Evolutionary conservation across 1,284 basidiomycete species (phyloP), one percentile per base, ranked within the genome.

Genomic region (Ustilago shanxiensis): DNA sequence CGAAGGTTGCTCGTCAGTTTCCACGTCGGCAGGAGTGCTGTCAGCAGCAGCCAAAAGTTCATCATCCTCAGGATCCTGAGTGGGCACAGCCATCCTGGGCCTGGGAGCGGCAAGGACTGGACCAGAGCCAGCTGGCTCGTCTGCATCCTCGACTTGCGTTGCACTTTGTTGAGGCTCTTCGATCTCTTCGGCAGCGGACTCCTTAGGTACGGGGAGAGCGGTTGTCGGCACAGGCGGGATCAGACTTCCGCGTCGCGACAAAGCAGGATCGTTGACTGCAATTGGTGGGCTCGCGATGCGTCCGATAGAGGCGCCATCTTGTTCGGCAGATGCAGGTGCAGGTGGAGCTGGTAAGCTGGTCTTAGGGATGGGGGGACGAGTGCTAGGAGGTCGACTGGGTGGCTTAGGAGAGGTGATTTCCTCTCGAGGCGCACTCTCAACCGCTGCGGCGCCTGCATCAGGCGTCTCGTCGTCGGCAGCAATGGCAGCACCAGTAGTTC

Each of bases 31-130:
- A 3, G 61, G n/a, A 8, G 63, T 39, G 2, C 68, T 50, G 6
- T 76, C 60, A 10, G 77, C 73, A 41, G 63, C 72, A 31, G 76
- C 73, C 0, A 73, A 51, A 24, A 77, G 52, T 20, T 65, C 67
- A 18, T 79, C 80, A 44, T 81, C 81, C 24, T 82, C 81, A 10
- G 72, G 73, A 41, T 79, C 77, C 13, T 78, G 77, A 11, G 62
- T 75, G 6, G 79, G 64, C 4, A 81, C 20, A 24, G 79, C 81
- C 60, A 72, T 60, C 5, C 79, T 65, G 20, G 81, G 71, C 29
- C 51, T 67, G 3, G 81, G 81, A 41, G 74, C 79, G 22, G 79
- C 79, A n/a, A 82, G 73, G 5, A 75, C 41, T 5, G 76, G 71
- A 20, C 66, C 63, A 16, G 52, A 20, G 41, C n/a, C n/a, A n/a